Conservation (phyloP, 768 basidiomycete species). For the Suillus sp. region DNA sequence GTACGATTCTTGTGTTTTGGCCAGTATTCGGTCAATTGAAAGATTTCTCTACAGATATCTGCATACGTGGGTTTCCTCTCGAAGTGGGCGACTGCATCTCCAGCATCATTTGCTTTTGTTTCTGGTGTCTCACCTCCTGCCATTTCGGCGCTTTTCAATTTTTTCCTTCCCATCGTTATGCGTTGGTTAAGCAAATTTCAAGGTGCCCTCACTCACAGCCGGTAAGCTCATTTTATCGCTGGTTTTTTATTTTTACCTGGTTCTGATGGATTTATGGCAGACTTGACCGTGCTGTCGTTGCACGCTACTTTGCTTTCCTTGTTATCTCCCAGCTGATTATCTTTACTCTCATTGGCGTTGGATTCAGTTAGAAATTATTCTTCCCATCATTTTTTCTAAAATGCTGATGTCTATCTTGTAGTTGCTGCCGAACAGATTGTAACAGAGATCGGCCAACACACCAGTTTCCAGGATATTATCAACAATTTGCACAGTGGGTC, state of each 20-base stretch:
- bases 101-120: constrained; percentile 73
- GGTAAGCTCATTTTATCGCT: constrained; percentile 20
- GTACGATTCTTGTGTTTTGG: constrained; percentile 43
- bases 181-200: constrained; percentile 76
- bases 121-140: constrained; percentile 94
- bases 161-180: constrained; percentile 91
- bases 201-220: constrained; percentile 44
- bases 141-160: constrained; percentile 86
- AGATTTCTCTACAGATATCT: constrained; percentile 31
- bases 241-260: neutral
- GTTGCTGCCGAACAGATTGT: constrained; percentile 46
- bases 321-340: constrained; percentile 92
- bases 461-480: constrained; percentile 48
- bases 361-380: constrained; percentile 61
- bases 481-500: constrained; percentile 43
- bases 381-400: constrained; percentile 15
- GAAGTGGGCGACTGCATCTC: constrained; percentile 66
- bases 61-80: constrained; percentile 74
- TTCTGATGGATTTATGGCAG: constrained; percentile 36
- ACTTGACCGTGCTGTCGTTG: constrained; percentile 88
- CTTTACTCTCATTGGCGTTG: constrained; percentile 90
- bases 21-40: constrained; percentile 13
- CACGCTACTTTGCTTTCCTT: constrained; percentile 92
- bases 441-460: constrained; percentile 47
- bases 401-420: constrained; percentile 7